Base-by-base conservation (phyloP, 441 rosid species). In the Hura crepitans region DNA sequence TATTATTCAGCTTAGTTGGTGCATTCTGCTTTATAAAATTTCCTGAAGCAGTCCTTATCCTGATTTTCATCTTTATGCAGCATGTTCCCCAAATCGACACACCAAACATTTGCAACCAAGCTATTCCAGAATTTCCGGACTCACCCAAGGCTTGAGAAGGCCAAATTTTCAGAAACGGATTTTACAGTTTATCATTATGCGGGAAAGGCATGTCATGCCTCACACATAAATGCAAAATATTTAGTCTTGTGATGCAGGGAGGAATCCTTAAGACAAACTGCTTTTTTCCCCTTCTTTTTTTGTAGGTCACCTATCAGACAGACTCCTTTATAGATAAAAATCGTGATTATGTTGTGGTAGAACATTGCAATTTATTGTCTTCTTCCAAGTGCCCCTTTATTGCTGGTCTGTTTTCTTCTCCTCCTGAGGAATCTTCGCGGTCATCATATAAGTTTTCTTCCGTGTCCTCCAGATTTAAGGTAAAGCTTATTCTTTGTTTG, bases 371-470 rank as follows among this genome's bases (percentile, higher is more conserved):
- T 85, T 85, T 94, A 65, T 73, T 92, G 81, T 91, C 90, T 80
- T 94, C 97, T 77, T 94, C 98, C 72, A 83, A 81, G 73, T 88
- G 97, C 81, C 74, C 85, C 69, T 92, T 94, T 62, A 84, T 92
- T 62, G 85, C 94, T 84, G 85, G 90, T 70, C 93, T 91, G 76
- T 91, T 88, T 79, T 83, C 92, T 77, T 72, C 80, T 55, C 77
- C 77, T 28, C 85, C 86, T 0, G 94, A 87, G 82, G 97, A 88
- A 72, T 81, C 91, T 58, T 72, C 86, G 45, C 84, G 98, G 78
- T 94, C 98, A 66, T 94, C 97, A 7, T 94, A 94, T 83, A 94
- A 92, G 76, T 94, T 94, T 80, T 94, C 98, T 63, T 94, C 98
- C 22, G 98, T 94, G 62, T 81, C 98, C 62, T 78, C 86, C 20